Evolutionary conservation across 2,329 filamentous ascomycete genomes (phyloP).

Genomic region (Arthrobotrys sphaeroides): DNA sequence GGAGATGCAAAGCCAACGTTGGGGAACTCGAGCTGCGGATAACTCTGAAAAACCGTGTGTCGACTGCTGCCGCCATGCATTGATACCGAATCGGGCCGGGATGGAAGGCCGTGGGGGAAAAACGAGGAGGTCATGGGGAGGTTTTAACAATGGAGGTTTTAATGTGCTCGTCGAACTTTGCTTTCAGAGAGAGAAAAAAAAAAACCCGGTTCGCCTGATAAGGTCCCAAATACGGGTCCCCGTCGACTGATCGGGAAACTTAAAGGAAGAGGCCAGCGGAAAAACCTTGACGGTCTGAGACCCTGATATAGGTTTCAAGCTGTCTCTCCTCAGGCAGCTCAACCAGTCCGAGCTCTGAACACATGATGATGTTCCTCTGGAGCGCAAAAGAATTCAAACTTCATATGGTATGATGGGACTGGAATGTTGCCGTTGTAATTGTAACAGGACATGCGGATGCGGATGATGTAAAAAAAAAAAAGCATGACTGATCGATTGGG

Average conservation of each 20-base stretch:
- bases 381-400: not conserved
- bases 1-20: conserved; percentile 13
- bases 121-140: not conserved
- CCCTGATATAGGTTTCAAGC: conserved; percentile 6
- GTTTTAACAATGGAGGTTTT: not conserved
- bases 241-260: conserved; percentile 25
- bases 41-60: not conserved
- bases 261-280: not conserved
- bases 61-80: not conserved
- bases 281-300: conserved; percentile 16
- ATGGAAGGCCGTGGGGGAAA: not conserved
- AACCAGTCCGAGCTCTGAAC: conserved; percentile 4
- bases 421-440: not conserved
- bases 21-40: conserved; percentile 10
- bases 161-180: conserved; percentile 33
- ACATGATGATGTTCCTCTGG: not conserved
- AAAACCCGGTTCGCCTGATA: conserved; percentile 13
- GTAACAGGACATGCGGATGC: not conserved
- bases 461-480: not conserved
- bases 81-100: not conserved
- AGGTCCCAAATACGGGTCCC: conserved; percentile 1
- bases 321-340: not conserved
- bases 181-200: conserved; percentile 1
- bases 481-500: too few relatives aligned
- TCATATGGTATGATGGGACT: not conserved